These are phyloP conservation scores for Geum urbanum DNA, from an alignment of 306 rosid species.

Conservation along the genomic window DNA sequence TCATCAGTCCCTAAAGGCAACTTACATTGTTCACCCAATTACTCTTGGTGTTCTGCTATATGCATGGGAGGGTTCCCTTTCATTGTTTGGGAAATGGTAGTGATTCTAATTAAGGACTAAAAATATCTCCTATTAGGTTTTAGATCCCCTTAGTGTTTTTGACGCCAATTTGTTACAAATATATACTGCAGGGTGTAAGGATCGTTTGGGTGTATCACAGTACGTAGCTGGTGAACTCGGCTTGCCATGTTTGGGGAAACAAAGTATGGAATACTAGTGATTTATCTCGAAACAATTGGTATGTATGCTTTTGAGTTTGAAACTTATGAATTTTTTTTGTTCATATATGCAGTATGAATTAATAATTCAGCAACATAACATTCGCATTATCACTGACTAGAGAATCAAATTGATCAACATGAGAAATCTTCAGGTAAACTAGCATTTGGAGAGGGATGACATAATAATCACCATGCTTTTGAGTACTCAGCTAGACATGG, in stretches of 20 bases:
- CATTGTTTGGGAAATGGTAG: slow-evolving; percentile 85
- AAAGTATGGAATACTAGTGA: neutral
- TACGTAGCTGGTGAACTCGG: neutral
- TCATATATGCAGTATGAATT: neutral
- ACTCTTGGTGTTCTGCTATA: slow-evolving; percentile 63
- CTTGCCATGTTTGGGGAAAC: neutral
- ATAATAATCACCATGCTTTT: slow-evolving; percentile 39
- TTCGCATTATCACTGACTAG: neutral
- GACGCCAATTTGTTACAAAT: neutral
- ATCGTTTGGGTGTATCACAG: neutral
- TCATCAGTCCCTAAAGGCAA: slow-evolving; percentile 51
- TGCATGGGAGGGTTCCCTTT: slow-evolving; percentile 70
- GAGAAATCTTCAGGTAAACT: slow-evolving; percentile 57
- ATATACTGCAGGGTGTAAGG: neutral
- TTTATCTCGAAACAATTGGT: slow-evolving; percentile 35
- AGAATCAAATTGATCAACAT: neutral
- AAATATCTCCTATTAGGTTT: too few species aligned
- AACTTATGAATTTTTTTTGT: too few species aligned
- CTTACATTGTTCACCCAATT: slow-evolving; percentile 58
- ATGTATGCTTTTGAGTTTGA: neutral
- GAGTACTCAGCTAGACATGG: too few species aligned
- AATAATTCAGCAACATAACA: neutral
- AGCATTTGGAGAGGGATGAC: slow-evolving; percentile 96
- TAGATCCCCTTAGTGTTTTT: too few species aligned
- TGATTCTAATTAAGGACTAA: neutral